phyloP scores from a whole-genome alignment of 257 asterid species.

The Marsdenia floribunda region DNA sequence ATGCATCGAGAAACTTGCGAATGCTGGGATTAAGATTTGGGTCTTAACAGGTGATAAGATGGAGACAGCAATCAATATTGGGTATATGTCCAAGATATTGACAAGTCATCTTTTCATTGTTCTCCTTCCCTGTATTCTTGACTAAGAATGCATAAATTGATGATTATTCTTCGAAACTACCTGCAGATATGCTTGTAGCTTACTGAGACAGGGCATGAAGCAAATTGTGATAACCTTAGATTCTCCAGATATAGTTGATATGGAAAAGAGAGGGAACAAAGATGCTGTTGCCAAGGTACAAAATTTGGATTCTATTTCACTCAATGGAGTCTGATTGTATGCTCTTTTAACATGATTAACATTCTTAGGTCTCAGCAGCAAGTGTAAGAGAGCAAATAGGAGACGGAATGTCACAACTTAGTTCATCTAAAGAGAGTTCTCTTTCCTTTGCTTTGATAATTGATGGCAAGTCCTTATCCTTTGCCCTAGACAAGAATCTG shows the following conservation, averaged over 20 bases:
- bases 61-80: constrained; percentile 98
- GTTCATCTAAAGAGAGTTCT: constrained; percentile 44
- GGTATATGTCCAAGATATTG: constrained; percentile 36
- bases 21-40: constrained; percentile 92
- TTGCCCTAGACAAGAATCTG: constrained; percentile 51
- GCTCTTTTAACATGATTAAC: constrained; percentile 19
- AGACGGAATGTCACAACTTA: constrained; percentile 44
- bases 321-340: neutral
- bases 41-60: constrained; percentile 97
- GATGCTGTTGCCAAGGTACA: constrained; percentile 60
- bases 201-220: constrained; percentile 77
- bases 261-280: constrained; percentile 73
- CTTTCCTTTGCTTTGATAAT: constrained; percentile 65
- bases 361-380: constrained; percentile 54
- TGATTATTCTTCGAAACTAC: constrained; percentile 16
- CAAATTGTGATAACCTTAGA: constrained; percentile 78
- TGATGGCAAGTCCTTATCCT: constrained; percentile 73
- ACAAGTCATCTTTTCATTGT: neutral
- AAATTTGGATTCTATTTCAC: constrained; percentile 8
- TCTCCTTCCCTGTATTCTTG: constrained; percentile 2
- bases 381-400: constrained; percentile 58
- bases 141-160: constrained; percentile 5
- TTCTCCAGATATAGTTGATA: constrained; percentile 44
- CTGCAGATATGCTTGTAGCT: constrained; percentile 84
- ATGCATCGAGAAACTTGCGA: constrained; percentile 81